Percentiles rank a stretch among this genome's conserved stretches.
Evolutionary conservation across 768 basidiomycete genomes (phyloP).

Genomic region (Chiua virens): DNA sequence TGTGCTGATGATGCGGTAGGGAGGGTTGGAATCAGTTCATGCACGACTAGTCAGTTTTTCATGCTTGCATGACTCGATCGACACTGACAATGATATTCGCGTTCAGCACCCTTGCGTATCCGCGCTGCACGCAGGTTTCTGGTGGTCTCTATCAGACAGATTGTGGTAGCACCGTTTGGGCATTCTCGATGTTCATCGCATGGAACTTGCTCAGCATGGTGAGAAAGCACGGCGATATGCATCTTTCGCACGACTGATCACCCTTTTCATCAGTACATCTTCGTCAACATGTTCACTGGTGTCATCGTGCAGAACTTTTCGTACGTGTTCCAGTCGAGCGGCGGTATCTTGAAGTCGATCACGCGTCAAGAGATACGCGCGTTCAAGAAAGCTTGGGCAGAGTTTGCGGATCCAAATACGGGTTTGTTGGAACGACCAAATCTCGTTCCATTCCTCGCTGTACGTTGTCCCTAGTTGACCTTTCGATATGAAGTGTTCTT

Average conservation of each 20-base stretch:
- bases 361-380: conserved; percentile 89
- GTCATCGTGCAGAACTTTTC: conserved; percentile 95
- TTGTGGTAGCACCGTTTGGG: conserved; percentile 84
- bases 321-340: conserved; percentile 88
- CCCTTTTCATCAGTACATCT: conserved; percentile 74
- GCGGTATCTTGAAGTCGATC: conserved; percentile 70
- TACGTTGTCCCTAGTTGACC: conserved; percentile 38
- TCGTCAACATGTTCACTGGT: conserved; percentile 96
- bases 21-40: conserved; percentile 98
- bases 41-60: conserved; percentile 78
- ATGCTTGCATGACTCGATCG: background rate
- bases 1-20: conserved; percentile 38
- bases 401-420: conserved; percentile 75
- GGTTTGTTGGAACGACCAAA: conserved; percentile 71
- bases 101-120: conserved; percentile 69
- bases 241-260: background rate
- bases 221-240: conserved; percentile 17
- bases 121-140: conserved; percentile 69
- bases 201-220: conserved; percentile 98
- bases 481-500: too few species aligned
- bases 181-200: conserved; percentile 84
- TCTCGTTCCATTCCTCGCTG: conserved; percentile 80
- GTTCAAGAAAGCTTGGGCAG: conserved; percentile 94
- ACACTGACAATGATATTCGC: background rate
- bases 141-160: conserved; percentile 61